Conservation (phyloP, 2,329 filamentous ascomycete species). For the Talaromyces sp. region DNA sequence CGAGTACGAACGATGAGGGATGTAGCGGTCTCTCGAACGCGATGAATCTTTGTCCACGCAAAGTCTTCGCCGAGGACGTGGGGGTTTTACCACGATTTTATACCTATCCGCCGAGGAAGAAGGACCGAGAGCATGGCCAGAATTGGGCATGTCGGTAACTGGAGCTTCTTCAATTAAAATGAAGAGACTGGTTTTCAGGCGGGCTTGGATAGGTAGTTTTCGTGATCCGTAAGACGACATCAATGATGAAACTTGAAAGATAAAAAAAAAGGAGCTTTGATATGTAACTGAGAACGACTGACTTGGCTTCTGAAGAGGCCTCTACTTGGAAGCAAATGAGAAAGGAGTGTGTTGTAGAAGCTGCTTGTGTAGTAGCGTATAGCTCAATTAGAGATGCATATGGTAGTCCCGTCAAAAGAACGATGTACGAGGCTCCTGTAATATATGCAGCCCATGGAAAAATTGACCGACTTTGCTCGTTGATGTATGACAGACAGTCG, state of each 20-base stretch:
- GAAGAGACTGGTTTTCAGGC: neutral
- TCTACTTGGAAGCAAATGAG: conserved; percentile 22
- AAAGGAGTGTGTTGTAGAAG: conserved; percentile 26
- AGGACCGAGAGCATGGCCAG: neutral
- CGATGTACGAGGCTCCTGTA: neutral
- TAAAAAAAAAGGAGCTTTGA: conserved; percentile 5
- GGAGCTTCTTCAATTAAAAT: neutral
- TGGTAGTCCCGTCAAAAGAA: conserved; percentile 15
- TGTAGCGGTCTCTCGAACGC: conserved; percentile 53
- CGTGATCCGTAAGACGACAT: neutral
- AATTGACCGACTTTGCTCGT: neutral
- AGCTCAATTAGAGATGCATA: conserved; percentile 12
- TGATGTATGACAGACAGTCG: neutral
- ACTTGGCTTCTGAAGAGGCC: conserved; percentile 18
- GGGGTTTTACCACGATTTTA: neutral
- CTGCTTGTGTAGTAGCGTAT: conserved; percentile 17
- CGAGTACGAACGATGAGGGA: conserved; percentile 47
- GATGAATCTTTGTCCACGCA: neutral
- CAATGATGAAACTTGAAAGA: neutral
- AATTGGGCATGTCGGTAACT: neutral
- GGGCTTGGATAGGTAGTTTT: neutral
- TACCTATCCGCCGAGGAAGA: neutral
- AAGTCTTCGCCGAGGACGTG: neutral
- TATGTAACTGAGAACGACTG: conserved; percentile 10
- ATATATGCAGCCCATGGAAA: neutral